Percentiles rank a stretch among this genome's conserved stretches.
These are phyloP conservation scores for Candida corydali DNA, from an alignment of 805 yeast species.

Conservation along the genomic window DNA sequence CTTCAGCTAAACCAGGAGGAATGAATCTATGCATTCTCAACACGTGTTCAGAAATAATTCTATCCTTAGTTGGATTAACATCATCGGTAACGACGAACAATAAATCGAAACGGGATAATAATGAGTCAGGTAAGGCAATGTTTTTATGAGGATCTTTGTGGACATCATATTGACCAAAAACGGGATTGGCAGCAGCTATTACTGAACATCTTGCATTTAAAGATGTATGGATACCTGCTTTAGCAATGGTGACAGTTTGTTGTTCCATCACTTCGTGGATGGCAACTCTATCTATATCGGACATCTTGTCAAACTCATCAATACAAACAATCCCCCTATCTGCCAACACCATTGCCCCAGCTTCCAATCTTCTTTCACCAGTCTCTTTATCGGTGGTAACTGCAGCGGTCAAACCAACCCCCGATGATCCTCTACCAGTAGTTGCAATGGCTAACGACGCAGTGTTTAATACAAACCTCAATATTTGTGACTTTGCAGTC, in stretches of 20 bases:
- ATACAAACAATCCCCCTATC: constrained; percentile 97
- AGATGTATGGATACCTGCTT: constrained; percentile 97
- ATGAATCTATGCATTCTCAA: constrained; percentile 87
- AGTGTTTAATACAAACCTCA: constrained; percentile 90
- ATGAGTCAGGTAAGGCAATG: constrained; percentile 94
- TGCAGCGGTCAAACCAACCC: constrained; percentile 99
- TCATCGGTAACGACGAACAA: constrained; percentile 95
- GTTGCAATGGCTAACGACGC: constrained; percentile 96
- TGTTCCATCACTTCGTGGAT: constrained; percentile 99
- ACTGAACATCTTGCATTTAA: constrained; percentile 95
- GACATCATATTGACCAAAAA: constrained; percentile 93
- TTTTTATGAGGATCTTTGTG: constrained; percentile 95
- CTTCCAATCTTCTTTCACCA: constrained; percentile 93
- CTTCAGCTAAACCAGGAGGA: constrained; percentile 85
- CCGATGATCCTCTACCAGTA: constrained; percentile 99
- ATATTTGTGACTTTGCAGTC: constrained; percentile 94
- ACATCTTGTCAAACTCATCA: constrained; percentile 98
- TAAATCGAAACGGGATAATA: constrained; percentile 93
- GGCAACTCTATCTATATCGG: constrained; percentile 93
- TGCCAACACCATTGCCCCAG: constrained; percentile 99
- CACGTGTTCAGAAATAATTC: constrained; percentile 90
- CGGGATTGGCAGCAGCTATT: constrained; percentile 97
- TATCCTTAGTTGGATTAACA: constrained; percentile 76
- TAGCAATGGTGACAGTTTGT: constrained; percentile 96
- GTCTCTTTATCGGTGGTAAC: constrained; percentile 96